phyloP scores from a whole-genome alignment of 768 basidiomycete species.

The Lactarius evosmus region DNA sequence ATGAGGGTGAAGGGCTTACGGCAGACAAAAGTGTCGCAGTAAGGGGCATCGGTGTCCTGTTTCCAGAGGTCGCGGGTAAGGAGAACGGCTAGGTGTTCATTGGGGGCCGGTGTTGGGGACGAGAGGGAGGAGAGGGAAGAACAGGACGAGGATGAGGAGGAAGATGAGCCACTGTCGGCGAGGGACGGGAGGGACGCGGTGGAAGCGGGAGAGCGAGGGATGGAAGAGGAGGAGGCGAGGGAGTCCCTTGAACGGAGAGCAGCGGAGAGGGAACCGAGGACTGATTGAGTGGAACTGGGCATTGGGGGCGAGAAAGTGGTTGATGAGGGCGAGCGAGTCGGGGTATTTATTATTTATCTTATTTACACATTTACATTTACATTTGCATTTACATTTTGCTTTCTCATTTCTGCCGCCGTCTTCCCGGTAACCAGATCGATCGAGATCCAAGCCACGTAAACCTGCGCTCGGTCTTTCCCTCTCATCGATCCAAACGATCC shows the following conservation, averaged over 20 bases:
- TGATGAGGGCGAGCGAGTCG: constrained; percentile 7
- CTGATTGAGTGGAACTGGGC: constrained; percentile 5
- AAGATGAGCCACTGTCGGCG: constrained; percentile 30
- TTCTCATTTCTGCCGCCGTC: neutral
- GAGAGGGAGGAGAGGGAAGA: constrained; percentile 26
- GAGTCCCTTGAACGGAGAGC: constrained; percentile 24
- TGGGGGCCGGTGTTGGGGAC: constrained; percentile 34
- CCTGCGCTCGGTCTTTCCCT: constrained; percentile 24
- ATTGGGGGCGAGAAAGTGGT: constrained; percentile 4
- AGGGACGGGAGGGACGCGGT: constrained; percentile 30
- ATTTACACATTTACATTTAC: too few species aligned
- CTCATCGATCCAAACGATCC: constrained; percentile 7
- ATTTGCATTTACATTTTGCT: constrained; percentile 10
- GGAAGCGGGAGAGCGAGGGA: constrained; percentile 25
- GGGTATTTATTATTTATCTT: constrained; percentile 20
- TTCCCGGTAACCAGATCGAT: constrained; percentile 8
- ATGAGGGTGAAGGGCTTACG: constrained; percentile 60
- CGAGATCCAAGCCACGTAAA: constrained; percentile 23
- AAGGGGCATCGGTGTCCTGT: constrained; percentile 58
- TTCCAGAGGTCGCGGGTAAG: constrained; percentile 73
- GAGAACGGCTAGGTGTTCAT: constrained; percentile 77
- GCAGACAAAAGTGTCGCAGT: constrained; percentile 76
- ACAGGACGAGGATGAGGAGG: constrained; percentile 26
- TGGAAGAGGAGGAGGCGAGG: constrained; percentile 22
- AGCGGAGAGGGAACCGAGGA: constrained; percentile 22